These are phyloP conservation scores for Exophiala aquamarina DNA, from an alignment of 2,329 filamentous ascomycete species.

Conservation along the genomic window DNA sequence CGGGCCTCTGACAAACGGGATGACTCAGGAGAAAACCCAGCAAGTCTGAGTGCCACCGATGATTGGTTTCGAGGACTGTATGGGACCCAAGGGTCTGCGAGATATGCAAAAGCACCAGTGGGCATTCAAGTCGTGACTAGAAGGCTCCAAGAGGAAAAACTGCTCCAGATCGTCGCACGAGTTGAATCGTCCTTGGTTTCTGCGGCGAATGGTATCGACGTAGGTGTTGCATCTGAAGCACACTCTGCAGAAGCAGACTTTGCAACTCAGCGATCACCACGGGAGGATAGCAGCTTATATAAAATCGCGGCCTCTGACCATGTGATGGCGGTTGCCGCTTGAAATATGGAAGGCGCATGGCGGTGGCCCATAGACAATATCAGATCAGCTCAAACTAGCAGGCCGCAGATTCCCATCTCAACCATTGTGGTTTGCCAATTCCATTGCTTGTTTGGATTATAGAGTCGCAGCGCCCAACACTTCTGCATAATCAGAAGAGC, in stretches of 20 bases:
- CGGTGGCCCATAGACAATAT: no score
- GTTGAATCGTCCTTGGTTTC: no score
- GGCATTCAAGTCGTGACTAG: conserved; percentile 55
- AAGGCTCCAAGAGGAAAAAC: conserved; percentile 55
- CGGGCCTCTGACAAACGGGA: conserved; percentile 40
- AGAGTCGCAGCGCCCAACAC: conserved; percentile 1
- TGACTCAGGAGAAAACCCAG: conserved; percentile 17
- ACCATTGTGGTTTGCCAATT: conserved; percentile 3
- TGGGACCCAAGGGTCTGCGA: conserved; percentile 37
- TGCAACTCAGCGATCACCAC: no score
- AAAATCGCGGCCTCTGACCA: neutral
- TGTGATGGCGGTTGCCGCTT: neutral
- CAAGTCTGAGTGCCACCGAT: conserved; percentile 36
- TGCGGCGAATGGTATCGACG: no score
- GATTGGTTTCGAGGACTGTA: conserved; percentile 43
- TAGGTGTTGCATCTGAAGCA: no score
- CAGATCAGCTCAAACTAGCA: neutral
- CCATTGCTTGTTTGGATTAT: neutral
- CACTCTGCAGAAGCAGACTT: no score
- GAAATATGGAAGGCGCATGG: no score
- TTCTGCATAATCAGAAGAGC: conserved; percentile 1
- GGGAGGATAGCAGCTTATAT: no score
- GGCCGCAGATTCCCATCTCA: conserved; percentile 4
- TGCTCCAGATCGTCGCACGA: conserved; percentile 2
- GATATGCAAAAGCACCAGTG: conserved; percentile 52